A percentile compares a stretch with the other conserved stretches of the same genome.
Evolutionary conservation across 2,329 filamentous ascomycete species (phyloP).

Genomic region (Microascus cirrosus): DNA sequence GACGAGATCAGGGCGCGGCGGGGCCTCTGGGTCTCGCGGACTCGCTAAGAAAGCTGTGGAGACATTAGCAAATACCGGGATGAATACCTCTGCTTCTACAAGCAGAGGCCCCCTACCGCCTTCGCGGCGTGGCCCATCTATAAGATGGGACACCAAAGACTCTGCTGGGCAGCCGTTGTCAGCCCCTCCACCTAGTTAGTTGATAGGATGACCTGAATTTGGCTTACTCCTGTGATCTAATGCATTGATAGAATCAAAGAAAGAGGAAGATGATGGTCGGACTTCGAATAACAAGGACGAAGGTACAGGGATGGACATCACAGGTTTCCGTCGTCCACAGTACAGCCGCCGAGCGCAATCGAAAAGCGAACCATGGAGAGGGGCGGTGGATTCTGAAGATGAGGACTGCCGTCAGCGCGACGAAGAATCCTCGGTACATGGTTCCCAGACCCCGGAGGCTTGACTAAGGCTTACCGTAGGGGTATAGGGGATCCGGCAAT

Average conservation of each 20-base stretch:
- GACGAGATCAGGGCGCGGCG: neutral
- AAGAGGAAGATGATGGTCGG: neutral
- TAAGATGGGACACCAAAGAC: neutral
- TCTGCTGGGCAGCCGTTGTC: neutral
- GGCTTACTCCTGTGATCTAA: neutral
- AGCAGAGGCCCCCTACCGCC: neutral
- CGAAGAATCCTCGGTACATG: neutral
- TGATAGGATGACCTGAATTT: neutral
- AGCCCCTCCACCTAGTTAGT: neutral
- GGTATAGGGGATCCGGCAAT: neutral
- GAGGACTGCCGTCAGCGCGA: neutral
- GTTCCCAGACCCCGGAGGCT: neutral
- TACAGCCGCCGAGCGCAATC: slow-evolving; percentile 35
- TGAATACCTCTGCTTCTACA: neutral
- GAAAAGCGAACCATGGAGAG: slow-evolving; percentile 29
- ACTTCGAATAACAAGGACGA: neutral
- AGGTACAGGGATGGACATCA: slow-evolving; percentile 5
- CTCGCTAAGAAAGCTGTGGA: neutral
- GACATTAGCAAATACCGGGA: neutral
- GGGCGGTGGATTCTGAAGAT: neutral
- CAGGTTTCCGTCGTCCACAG: slow-evolving; percentile 16
- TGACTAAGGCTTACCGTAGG: neutral
- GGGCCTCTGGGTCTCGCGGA: neutral
- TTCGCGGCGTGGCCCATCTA: neutral
- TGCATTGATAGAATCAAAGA: neutral